Base-by-base conservation (phyloP, 495 filamentous ascomycete species). In the Aspergillus steynii region DNA sequence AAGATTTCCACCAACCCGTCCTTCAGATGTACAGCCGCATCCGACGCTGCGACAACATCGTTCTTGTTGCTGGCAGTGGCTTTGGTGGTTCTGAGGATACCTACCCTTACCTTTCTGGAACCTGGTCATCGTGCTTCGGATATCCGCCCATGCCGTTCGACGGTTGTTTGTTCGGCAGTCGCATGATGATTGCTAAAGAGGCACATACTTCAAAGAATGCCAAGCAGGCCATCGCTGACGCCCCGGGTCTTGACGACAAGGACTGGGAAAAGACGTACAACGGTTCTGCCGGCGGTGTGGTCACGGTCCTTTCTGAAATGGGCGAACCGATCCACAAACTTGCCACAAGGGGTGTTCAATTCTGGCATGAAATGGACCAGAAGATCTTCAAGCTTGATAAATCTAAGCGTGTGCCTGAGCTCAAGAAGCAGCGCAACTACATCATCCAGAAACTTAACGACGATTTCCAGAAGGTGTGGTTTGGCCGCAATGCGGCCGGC, bases 401-500 rank as follows among this genome's bases (percentile, higher is more conserved):
- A 76, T 90, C 90, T 56, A 98, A 98, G 77, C 90, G 94, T 55
- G 78, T 97, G 5, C 86, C 91, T 5, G 95, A 96, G 76, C 82
- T 98, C 29, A 91, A 93, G 82, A 96, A 96, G 78, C 87, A 89
- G 67, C 87, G 92, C 28, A 90, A 94, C 47, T 90, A 97, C 72
- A 97, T 99, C 75, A 99, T 98, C 79, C 88, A 90, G 80, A 96
- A 96, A 76, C 87, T 99, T 62, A 98, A 99, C 65, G 92, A 92
- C 67, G 94, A 99, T 76, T 99, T 96, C 80, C 93, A 97, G 65
- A 99, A 99, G 78, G 92, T 96, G 2, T 99, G 95, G 95, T 99
- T 99, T 71, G 95, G 94, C 53, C 86, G 90, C 62, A 97, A 97
- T 75, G 82, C 88, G 65, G 83, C 82, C 32, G 75, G 75, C 9